Evolutionary conservation across 2,329 filamentous ascomycete species (phyloP).

Genomic region (Epichloe hybrida): DNA sequence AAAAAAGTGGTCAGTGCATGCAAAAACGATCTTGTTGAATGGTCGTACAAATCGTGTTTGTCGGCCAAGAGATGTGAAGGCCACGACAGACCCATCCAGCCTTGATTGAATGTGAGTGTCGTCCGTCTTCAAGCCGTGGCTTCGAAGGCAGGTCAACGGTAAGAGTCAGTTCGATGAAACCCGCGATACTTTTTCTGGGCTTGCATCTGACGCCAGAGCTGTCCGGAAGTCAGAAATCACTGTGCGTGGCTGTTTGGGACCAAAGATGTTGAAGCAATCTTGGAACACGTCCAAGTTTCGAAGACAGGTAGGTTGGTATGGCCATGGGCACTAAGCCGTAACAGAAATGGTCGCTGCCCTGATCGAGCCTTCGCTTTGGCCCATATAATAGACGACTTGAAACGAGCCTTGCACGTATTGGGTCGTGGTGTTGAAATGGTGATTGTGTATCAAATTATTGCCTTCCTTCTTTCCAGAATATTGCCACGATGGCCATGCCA

Average conservation of each 20-base stretch:
- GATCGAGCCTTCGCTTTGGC: background rate
- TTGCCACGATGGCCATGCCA: no score
- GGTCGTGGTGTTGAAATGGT: background rate
- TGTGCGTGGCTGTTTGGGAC: conserved; percentile 6
- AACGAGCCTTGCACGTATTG: background rate
- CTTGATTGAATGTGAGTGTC: no score
- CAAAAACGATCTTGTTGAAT: no score
- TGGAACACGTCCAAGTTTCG: conserved; percentile 35
- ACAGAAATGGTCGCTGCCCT: background rate
- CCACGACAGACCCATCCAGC: no score
- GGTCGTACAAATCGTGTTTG: no score
- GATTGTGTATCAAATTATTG: background rate
- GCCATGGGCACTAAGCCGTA: conserved; percentile 1
- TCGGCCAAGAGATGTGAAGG: no score
- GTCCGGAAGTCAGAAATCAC: background rate
- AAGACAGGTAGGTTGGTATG: conserved; percentile 8
- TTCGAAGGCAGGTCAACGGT: no score
- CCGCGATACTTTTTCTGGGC: no score
- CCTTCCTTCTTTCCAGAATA: background rate
- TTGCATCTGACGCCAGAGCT: no score
- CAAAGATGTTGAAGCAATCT: conserved; percentile 29
- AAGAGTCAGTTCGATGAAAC: no score
- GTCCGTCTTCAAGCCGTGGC: no score
- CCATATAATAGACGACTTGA: background rate
- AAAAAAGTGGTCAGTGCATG: no score